Base-by-base conservation (phyloP, 1,139 yeast genomes). In the Lodderomyces pseudojiufengensis region DNA sequence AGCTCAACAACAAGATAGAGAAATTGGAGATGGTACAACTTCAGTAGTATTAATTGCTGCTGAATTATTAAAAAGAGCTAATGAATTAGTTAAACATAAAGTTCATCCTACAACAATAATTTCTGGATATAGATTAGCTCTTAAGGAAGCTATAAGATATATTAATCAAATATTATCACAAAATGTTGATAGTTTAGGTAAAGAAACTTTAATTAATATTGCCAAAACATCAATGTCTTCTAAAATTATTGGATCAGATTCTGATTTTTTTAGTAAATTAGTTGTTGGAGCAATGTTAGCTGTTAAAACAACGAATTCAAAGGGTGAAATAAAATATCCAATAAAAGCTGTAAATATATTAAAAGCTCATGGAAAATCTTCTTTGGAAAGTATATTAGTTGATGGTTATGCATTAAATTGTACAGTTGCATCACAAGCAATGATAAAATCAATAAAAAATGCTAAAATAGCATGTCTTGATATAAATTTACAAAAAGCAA, bases 1-100 rank as follows among this genome's bases (percentile, higher is more conserved):
- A 55, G 99, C 98, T 3, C 97, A 92, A 60, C 98, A 94, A 60
- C 99, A 94, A 66, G 99, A 94, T 60, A 79, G 96, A 55, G 98
- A 94, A 64, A 96, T 94, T 40, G 99, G 99, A 40, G 99, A 94
- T 57, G 99, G 99, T 51, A 85, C 95, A 32, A 84, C 95, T 1
- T 84, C 95, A n/a, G 97, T 92, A 33, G 97, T 92, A 32, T 87
- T 92, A 45, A 83, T 92, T 58, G 97, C 98, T 23, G 77, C 95
- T 32, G 99, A 94, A 63, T 70, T 94, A 42, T 72, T 94, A 54
- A 84, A 86, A 55, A 76, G 97, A 47, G 98, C 98, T 35, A 88
- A 90, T 59, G 97, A 90, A 51, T 72, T 94, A 49, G 98, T 92
- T 35, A 85, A 83, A 58, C 85, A 86, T 63, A 86, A 87, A 58